These are phyloP conservation scores for Micromonas commoda DNA, from an alignment of 139 green algal genomes.

Conservation along the genomic window DNA sequence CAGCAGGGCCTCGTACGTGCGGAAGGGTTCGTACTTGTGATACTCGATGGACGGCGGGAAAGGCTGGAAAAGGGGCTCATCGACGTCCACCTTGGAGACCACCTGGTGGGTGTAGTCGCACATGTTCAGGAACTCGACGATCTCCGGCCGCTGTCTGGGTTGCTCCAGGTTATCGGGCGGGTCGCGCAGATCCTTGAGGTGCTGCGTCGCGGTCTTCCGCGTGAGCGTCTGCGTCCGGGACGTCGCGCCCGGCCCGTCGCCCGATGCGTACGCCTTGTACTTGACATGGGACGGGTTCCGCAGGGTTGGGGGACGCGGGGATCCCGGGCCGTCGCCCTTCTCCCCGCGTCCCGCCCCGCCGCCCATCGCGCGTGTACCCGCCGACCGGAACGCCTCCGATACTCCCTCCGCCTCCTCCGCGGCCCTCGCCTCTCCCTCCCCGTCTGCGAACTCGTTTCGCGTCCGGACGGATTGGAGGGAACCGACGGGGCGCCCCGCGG, in stretches of 20 bases:
- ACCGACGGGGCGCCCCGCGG: too few relatives aligned
- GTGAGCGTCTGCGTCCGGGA: too few relatives aligned
- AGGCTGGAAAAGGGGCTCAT: constrained; percentile 71
- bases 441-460: too few relatives aligned
- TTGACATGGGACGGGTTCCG: neutral
- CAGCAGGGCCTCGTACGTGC: constrained; percentile 52
- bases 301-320: neutral
- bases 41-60: constrained; percentile 63
- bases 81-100: constrained; percentile 44
- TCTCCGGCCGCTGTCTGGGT: constrained; percentile 35
- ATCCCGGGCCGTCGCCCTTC: neutral
- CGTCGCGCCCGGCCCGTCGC: neutral
- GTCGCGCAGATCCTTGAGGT: constrained; percentile 39
- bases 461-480: too few relatives aligned
- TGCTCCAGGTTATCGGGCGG: constrained; percentile 16
- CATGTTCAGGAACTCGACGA: constrained; percentile 64
- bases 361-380: neutral
- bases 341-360: too few relatives aligned
- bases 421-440: neutral
- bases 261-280: neutral
- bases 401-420: too few relatives aligned
- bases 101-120: constrained; percentile 59
- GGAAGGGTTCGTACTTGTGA: constrained; percentile 53
- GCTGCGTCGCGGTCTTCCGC: constrained; percentile 52
- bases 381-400: too few relatives aligned